Conservation (phyloP, 306 rosid genomes). For the Quercus gilva region DNA sequence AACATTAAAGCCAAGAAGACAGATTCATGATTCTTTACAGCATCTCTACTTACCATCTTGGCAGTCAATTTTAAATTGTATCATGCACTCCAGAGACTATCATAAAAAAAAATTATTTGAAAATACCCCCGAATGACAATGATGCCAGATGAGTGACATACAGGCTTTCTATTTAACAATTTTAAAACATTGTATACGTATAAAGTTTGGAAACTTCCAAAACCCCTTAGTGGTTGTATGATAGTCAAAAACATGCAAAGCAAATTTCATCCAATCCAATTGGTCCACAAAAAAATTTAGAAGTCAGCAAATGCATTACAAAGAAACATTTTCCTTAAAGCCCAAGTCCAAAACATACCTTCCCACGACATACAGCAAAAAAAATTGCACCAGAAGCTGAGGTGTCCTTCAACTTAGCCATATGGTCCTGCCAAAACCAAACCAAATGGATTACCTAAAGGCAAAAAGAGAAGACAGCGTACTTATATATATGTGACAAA, state of each 20-base stretch:
- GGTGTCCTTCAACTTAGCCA: slow-evolving; percentile 73
- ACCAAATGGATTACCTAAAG: slow-evolving; percentile 5
- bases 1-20: too few species aligned
- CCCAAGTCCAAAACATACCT: slow-evolving; percentile 51
- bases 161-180: neutral
- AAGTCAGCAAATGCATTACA: slow-evolving; percentile 17
- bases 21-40: neutral
- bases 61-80: neutral
- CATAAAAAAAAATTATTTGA: neutral
- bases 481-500: slow-evolving; percentile 14
- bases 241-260: neutral
- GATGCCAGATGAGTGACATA: neutral
- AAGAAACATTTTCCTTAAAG: neutral
- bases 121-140: neutral
- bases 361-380: slow-evolving; percentile 96
- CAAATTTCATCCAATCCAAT: neutral
- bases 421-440: slow-evolving; percentile 69
- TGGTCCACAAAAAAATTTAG: slow-evolving; percentile 10
- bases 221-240: neutral
- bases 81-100: neutral
- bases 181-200: neutral
- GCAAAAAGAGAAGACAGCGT: slow-evolving; percentile 15
- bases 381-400: slow-evolving; percentile 87
- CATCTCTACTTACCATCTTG: neutral
- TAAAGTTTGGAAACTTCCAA: neutral